Base-by-base conservation (phyloP, 176 grass and related monocot species). In the Guadua angustifolia region DNA sequence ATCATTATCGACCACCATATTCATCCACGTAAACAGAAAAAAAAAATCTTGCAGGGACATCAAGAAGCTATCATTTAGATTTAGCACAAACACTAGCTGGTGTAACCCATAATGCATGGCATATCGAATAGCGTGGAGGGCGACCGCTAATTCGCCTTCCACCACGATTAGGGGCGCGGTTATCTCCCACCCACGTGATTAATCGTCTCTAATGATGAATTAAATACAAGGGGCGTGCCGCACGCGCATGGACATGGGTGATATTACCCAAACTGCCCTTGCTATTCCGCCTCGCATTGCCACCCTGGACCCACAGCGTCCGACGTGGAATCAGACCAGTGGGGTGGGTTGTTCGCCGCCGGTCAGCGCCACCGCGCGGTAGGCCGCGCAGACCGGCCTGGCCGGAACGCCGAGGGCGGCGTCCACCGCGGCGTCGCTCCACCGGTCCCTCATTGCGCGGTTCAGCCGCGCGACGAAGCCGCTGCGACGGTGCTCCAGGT, bases 391-490 rank as follows among this genome's bases (percentile, higher is more conserved):
- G 56, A 78, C 40, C 2, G 51, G 73, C 2, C 75, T 64, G 0
- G 77, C 50, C 0, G 91, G 78, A 52, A 46, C 35, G 26, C 91
- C 91, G 59, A 93, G 85, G 1, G 91, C 88, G 0, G 73, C 91
- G 59, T 85, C 85, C 36, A 97, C 51, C 29, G 83, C 72, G 43
- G 79, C 57, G 59, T 92, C 85, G 76, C 67, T 86, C 92, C 92
- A 97, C 52, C 88, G 69, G 47, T 92, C 87, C 84, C 60, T 51
- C 92, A 97, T 86, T 64, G 92, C 92, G 0, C 87, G 75, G 92
- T 97, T 97, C 81, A 97, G 69, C n/a, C 90, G 75, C 24, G 92
- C 92, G 0, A 97, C 59, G 66, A 97, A 97, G 60, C 88, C 86
- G 7, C 35, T 15, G 21, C 86, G 86, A 0, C 51, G 86, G 46